Evolutionary conservation across 495 filamentous ascomycete species (phyloP).

Genomic region (Clohesyomyces aquaticus): DNA sequence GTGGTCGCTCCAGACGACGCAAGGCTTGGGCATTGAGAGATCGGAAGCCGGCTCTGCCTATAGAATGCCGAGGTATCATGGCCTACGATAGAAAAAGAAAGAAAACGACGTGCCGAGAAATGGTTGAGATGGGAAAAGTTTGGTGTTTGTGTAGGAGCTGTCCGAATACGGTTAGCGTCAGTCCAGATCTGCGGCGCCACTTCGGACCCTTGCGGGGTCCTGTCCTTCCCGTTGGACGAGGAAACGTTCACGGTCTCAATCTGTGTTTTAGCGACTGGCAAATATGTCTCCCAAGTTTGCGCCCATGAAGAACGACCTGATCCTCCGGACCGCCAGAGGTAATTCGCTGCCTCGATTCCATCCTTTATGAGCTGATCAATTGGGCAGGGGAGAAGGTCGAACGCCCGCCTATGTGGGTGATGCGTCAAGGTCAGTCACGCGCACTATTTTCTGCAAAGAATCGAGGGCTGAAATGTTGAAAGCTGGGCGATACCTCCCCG

Average conservation of each 20-base stretch:
- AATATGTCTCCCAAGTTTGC: constrained; percentile 57
- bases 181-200: not conserved
- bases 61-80: not conserved
- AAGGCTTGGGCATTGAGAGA: not conserved
- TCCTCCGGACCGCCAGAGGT: constrained; percentile 89
- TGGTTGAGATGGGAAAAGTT: not conserved
- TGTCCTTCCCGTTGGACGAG: not conserved
- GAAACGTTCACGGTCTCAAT: constrained; percentile 12
- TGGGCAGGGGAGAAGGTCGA: constrained; percentile 81
- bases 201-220: too few relatives aligned
- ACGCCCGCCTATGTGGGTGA: constrained; percentile 94
- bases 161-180: not conserved
- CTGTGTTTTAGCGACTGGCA: constrained; percentile 35
- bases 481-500: constrained; percentile 97
- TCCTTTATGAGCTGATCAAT: constrained; percentile 31
- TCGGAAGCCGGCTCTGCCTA: not conserved
- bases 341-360: constrained; percentile 25
- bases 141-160: not conserved
- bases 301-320: constrained; percentile 85
- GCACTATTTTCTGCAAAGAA: not conserved
- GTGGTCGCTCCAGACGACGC: not conserved
- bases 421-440: constrained; percentile 80
- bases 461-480: constrained; percentile 20
- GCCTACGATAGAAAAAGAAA: not conserved
- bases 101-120: not conserved